Conservation (phyloP, 2,329 filamentous ascomycete genomes). For the Colletotrichum sp. region DNA sequence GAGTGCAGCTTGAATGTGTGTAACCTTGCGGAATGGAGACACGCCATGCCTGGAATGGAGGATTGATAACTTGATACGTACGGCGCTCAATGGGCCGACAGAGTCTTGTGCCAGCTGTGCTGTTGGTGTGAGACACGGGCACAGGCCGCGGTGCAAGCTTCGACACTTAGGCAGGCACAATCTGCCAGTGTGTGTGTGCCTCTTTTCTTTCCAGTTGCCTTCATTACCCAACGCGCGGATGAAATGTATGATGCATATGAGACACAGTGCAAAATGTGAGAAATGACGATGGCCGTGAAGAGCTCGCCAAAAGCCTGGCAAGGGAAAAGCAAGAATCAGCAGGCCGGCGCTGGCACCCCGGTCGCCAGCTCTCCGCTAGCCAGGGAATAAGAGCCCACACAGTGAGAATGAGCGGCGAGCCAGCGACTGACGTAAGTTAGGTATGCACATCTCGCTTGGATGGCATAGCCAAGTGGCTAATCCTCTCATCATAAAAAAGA, state of each 20-base stretch:
- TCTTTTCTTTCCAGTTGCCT: not conserved
- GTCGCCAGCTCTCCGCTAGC: not conserved
- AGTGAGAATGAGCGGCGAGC: not conserved
- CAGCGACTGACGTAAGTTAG: slow-evolving; percentile 8
- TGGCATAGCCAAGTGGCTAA: slow-evolving; percentile 10
- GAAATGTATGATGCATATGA: not conserved
- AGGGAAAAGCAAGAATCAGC: slow-evolving; percentile 1
- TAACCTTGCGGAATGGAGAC: slow-evolving; percentile 17
- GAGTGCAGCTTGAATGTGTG: slow-evolving; percentile 6
- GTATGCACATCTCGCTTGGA: slow-evolving; percentile 9
- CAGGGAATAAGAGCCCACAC: not conserved
- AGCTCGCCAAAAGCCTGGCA: not conserved
- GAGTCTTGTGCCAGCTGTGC: slow-evolving; percentile 6
- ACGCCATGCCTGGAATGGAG: slow-evolving; percentile 15
- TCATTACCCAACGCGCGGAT: not conserved
- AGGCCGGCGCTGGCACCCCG: not conserved
- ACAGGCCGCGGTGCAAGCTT: slow-evolving; percentile 9
- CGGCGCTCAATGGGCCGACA: not conserved
- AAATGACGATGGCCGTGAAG: slow-evolving; percentile 7
- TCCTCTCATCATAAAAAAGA: not conserved
- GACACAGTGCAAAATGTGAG: slow-evolving; percentile 11
- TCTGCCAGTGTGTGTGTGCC: not conserved
- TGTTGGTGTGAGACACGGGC: slow-evolving; percentile 9
- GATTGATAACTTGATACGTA: slow-evolving; percentile 12
- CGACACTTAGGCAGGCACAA: not conserved